Conservation (phyloP, 2,329 filamentous ascomycete species). For the Pseudogymnoascus sp. region DNA sequence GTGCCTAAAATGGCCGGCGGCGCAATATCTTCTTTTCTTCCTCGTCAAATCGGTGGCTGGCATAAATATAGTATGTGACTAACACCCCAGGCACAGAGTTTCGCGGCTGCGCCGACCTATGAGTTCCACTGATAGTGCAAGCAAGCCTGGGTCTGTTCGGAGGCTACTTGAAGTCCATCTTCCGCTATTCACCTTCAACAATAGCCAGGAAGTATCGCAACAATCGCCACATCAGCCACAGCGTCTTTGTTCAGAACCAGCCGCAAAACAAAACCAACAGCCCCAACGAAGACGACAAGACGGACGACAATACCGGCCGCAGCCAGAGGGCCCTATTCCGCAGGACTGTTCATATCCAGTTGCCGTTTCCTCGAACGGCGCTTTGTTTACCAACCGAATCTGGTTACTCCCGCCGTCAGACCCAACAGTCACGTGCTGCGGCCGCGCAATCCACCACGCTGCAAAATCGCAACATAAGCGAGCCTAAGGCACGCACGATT, state of each 20-base stretch:
- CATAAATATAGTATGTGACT: constrained; percentile 1
- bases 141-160: neutral
- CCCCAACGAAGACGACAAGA: neutral
- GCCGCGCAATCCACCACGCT: neutral
- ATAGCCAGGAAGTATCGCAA: neutral
- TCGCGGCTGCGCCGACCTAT: neutral
- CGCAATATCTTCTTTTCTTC: neutral
- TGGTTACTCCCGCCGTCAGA: neutral
- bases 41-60: neutral
- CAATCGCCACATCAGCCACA: neutral
- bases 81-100: neutral
- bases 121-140: neutral
- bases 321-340: neutral
- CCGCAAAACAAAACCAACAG: neutral
- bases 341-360: neutral
- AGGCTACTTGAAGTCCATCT: neutral
- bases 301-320: neutral
- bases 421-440: neutral
- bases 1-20: neutral
- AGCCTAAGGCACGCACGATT: constrained; percentile 4
- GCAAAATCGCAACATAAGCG: neutral
- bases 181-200: neutral
- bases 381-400: neutral
- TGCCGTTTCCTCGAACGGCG: neutral
- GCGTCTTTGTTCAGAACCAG: neutral